Evolutionary conservation across 2,329 filamentous ascomycete species (phyloP).

Genomic region (Magnaporthiopsis incrustans): DNA sequence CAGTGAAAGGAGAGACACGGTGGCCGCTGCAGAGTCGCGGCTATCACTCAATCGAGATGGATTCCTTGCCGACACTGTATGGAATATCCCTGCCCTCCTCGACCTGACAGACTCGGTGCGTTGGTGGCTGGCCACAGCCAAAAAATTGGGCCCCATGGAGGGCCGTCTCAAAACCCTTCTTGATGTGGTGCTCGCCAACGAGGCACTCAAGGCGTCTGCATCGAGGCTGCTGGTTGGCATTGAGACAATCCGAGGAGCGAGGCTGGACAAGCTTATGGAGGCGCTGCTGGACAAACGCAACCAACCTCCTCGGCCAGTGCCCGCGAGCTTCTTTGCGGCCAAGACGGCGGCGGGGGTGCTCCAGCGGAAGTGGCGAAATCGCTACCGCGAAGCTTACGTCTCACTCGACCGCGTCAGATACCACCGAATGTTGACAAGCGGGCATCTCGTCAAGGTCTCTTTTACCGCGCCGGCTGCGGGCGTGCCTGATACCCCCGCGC

Average conservation of each 20-base stretch:
- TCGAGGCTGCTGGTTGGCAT: constrained; percentile 25
- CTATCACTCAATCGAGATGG: not conserved
- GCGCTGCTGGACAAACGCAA: constrained; percentile 28
- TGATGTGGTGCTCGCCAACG: constrained; percentile 28
- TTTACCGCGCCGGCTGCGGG: constrained; percentile 26
- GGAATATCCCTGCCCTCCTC: constrained; percentile 19
- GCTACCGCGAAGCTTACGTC: constrained; percentile 37
- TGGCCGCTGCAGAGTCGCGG: not conserved
- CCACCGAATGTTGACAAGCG: constrained; percentile 24
- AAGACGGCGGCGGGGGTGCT: constrained; percentile 29
- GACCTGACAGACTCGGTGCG: constrained; percentile 35
- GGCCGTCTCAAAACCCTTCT: constrained; percentile 32
- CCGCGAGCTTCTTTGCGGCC: constrained; percentile 25
- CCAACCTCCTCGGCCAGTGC: constrained; percentile 16
- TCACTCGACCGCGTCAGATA: constrained; percentile 37
- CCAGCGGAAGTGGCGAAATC: constrained; percentile 32
- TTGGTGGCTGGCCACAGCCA: constrained; percentile 23
- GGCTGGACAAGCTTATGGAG: constrained; percentile 36
- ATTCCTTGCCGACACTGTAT: not conserved
- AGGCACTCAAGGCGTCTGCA: constrained; percentile 16
- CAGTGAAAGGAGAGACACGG: not conserved
- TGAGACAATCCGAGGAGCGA: constrained; percentile 28
- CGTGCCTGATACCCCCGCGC: constrained; percentile 4
- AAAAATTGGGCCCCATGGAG: constrained; percentile 23
- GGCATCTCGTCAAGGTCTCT: constrained; percentile 32